A percentile compares a stretch with the other conserved stretches of the same genome.
Evolutionary conservation across 2,329 filamentous ascomycete genomes (phyloP).

Genomic region (Colletotrichum gloeosporioides): DNA sequence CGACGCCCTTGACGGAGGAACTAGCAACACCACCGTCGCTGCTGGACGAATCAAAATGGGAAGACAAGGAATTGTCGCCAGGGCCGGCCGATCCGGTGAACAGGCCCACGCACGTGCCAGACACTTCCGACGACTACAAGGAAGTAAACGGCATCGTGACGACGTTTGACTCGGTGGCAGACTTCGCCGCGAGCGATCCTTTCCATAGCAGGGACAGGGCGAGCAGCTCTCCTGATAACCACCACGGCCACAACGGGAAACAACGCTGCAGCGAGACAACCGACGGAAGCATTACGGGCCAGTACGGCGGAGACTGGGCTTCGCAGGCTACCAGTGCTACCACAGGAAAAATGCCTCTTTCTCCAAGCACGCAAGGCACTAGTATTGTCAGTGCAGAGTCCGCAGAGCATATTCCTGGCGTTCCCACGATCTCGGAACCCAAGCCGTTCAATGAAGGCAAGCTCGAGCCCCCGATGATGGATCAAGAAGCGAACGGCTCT

Average conservation of each 20-base stretch:
- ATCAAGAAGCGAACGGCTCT: slow-evolving; percentile 20
- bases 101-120: slow-evolving; percentile 36
- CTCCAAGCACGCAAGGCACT: slow-evolving; percentile 69
- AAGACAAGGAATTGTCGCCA: slow-evolving; percentile 30
- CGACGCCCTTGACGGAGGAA: slow-evolving; percentile 17
- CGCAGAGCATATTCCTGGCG: slow-evolving; percentile 52
- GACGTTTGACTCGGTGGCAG: slow-evolving; percentile 51
- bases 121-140: slow-evolving; percentile 40
- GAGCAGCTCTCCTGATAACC: slow-evolving; percentile 37
- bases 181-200: slow-evolving; percentile 55
- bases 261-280: slow-evolving; percentile 68
- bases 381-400: slow-evolving; percentile 69
- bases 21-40: slow-evolving; percentile 17
- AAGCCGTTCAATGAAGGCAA: slow-evolving; percentile 30
- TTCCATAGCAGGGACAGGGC: slow-evolving; percentile 43
- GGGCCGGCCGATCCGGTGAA: slow-evolving; percentile 31
- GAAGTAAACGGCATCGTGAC: slow-evolving; percentile 49
- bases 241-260: slow-evolving; percentile 48
- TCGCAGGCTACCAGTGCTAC: slow-evolving; percentile 68
- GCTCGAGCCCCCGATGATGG: neutral
- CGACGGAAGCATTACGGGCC: slow-evolving; percentile 61
- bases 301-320: slow-evolving; percentile 63
- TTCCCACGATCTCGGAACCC: slow-evolving; percentile 47
- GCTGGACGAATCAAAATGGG: slow-evolving; percentile 25
- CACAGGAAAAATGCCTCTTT: slow-evolving; percentile 68